Conservation (phyloP, 2,329 filamentous ascomycete species). For the Fusarium ramigenum region DNA sequence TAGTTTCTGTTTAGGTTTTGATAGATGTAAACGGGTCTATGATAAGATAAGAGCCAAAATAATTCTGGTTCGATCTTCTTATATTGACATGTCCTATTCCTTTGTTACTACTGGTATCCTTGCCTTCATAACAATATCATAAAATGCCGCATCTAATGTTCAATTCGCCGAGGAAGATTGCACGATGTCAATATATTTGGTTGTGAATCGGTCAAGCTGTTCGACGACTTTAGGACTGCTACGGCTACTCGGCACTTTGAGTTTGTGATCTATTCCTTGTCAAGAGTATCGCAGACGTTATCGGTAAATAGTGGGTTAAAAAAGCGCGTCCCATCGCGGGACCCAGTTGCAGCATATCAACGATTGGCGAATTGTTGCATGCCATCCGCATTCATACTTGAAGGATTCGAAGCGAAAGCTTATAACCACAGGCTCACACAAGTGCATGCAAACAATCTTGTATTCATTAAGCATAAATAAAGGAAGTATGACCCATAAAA, state of each 20-base stretch:
- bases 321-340: neutral
- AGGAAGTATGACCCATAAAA: no score
- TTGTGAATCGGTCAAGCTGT: neutral
- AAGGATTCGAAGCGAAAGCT: neutral
- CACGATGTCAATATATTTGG: rapidly evolving
- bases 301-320: neutral
- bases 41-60: neutral
- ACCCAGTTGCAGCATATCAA: neutral
- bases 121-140: rapidly evolving
- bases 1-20: neutral
- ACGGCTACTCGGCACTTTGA: neutral
- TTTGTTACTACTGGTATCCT: neutral
- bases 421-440: neutral
- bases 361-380: neutral
- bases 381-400: neutral
- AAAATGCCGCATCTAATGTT: no score
- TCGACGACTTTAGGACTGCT: neutral
- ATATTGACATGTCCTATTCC: neutral
- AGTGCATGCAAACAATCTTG: no score
- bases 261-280: neutral
- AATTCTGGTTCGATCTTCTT: rapidly evolving
- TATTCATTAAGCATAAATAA: neutral
- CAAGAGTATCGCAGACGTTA: no score
- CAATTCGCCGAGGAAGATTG: rapidly evolving
- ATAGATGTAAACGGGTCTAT: no score